Base-by-base conservation (phyloP, 2,329 filamentous ascomycete genomes). In the Fusarium hostae region DNA sequence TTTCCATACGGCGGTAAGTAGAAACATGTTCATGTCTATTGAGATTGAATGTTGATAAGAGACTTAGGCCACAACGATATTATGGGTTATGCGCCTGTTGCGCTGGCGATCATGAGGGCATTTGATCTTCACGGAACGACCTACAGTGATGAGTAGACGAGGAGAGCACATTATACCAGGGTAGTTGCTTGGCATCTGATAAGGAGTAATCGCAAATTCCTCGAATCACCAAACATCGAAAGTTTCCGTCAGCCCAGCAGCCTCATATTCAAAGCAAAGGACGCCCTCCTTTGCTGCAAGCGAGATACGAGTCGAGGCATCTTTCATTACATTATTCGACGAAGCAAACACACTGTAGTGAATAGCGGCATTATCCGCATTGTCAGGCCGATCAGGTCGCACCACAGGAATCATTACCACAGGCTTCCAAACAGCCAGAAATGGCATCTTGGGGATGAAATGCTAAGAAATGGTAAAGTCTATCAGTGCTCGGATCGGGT, bases 61-160 rank as follows among this genome's bases (percentile, higher is more conserved):
- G 2, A 16, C 11, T 7, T 60, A 92, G 91, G 89, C 9, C 92
- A 95, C 78, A 94, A 94, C 77, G 83, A 87, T 55, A 85, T 94
- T 41, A 86, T 93, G 78, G 88, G 88, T 10, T 92, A 88, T 76
- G 86, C 90, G 2, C 86, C 90, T 7, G 88, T 94, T 20, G 79
- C 87, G 12, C 80, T 92, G 41, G 91, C 91, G 4, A 85, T 93
- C 1, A 86, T 91, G 83, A 86, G 90, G 65, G 88, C 88, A 3
- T 94, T 94, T 79, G 87, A 87, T 58, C 74, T 79, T 52, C 62
- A 79, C 12, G 79, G 79, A 26, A 81, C 79, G 22, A 70, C 75
- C 30, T 80, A 80, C 40, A 59, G 55, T 20, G 56, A 77, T 28
- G 37, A 63, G 24, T 63, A 66, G 45, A 55, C 41, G 24, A 16